phyloP scores from a whole-genome alignment of 345 rosid species.

The Mangifera indica region DNA sequence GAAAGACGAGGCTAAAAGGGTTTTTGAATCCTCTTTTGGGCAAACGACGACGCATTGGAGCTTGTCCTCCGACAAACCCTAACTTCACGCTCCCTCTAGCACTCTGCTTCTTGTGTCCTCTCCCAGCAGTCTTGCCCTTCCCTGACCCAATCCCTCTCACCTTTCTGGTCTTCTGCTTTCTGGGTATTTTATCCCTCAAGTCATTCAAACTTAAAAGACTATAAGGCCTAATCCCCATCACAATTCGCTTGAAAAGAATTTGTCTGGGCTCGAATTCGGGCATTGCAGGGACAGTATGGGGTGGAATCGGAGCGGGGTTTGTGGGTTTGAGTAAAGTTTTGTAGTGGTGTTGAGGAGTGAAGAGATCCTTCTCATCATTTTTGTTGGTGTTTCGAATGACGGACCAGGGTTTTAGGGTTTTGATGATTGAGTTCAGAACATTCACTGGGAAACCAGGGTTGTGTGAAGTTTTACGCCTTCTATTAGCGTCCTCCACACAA shows the following conservation, averaged over 20 bases:
- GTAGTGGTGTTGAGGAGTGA: slow-evolving; percentile 41
- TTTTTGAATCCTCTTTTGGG: slow-evolving; percentile 95
- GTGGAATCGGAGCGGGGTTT: slow-evolving; percentile 18
- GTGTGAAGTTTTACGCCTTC: background rate
- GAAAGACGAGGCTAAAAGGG: slow-evolving; percentile 84
- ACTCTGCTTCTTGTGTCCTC: slow-evolving; percentile 97
- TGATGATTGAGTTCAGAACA: background rate
- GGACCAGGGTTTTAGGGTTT: background rate
- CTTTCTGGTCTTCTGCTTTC: slow-evolving; percentile 91
- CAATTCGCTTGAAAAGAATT: slow-evolving; percentile 22
- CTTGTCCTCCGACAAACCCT: slow-evolving; percentile 98
- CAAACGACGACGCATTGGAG: slow-evolving; percentile 84
- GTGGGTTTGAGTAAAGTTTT: slow-evolving; percentile 19
- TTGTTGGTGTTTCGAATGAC: background rate
- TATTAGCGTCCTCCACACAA: background rate
- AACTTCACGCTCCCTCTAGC: slow-evolving; percentile 82
- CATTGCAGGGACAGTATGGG: slow-evolving; percentile 17
- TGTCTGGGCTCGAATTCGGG: slow-evolving; percentile 13
- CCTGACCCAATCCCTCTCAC: slow-evolving; percentile 99
- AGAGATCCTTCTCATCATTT: slow-evolving; percentile 54
- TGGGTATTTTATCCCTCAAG: slow-evolving; percentile 76
- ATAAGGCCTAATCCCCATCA: slow-evolving; percentile 46
- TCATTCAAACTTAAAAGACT: slow-evolving; percentile 85
- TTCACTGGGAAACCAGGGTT: background rate
- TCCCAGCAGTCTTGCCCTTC: slow-evolving; percentile 92